phyloP scores from a whole-genome alignment of 108 stramenopile genomes.

The Cyclostephanos tholiformis region DNA sequence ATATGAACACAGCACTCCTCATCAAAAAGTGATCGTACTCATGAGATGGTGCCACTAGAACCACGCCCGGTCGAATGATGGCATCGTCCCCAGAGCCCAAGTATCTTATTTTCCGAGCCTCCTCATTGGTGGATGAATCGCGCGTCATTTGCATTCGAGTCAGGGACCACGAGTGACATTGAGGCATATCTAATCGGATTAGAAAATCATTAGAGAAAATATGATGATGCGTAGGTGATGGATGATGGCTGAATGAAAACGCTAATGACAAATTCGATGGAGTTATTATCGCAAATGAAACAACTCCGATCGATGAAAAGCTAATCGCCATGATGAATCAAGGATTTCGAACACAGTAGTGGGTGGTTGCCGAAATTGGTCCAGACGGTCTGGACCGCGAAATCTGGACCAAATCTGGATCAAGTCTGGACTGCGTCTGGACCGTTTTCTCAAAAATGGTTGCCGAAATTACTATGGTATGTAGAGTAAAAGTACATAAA shows the following conservation, averaged over 20 bases:
- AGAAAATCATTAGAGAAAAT: background rate
- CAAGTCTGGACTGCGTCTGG: no score
- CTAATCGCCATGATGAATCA: background rate
- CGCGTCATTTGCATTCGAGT: slow-evolving; percentile 5
- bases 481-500: no score
- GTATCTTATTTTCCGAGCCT: slow-evolving; percentile 36
- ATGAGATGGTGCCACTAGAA: slow-evolving; percentile 72
- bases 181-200: background rate
- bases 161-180: background rate
- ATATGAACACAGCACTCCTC: slow-evolving; percentile 75
- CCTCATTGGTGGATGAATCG: slow-evolving; percentile 3
- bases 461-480: no score
- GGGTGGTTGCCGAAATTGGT: no score
- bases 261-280: background rate
- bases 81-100: slow-evolving; percentile 74
- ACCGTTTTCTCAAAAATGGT: no score
- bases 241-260: slow-evolving; percentile 7
- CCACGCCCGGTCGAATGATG: slow-evolving; percentile 70
- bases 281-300: background rate
- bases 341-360: no score
- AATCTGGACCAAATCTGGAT: no score
- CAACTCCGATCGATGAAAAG: background rate
- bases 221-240: background rate
- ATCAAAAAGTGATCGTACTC: slow-evolving; percentile 82
- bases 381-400: no score